Evolutionary conservation across 208 protist species (phyloP), one percentile per base, ranked within the genome.

Genomic region (Phytomonas francai): DNA sequence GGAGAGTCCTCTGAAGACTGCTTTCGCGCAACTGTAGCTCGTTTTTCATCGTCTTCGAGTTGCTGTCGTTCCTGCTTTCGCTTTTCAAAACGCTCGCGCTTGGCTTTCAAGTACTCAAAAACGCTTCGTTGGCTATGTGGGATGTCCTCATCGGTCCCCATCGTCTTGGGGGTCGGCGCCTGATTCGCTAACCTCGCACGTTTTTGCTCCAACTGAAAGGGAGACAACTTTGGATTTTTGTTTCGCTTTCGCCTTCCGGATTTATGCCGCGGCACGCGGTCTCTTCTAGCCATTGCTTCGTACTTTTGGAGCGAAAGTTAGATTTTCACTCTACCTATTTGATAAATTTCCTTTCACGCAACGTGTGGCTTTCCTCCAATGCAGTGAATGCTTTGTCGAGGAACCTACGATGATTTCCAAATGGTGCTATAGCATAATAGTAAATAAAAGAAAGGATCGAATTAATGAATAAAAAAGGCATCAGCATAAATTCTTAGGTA

Each of bases 191-290:
- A 57, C 67, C 84, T 81, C 0, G 57, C 58, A 3, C 85, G 82
- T 77, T 85, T 85, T 65, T 85, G 78, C 67, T 95, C 86, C 0
- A 84, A 83, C 71, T 95, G 89, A 57, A 90, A 95, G 6, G 89
- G 89, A 0, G 89, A 95, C 1, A 95, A 75, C 71, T 95, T 95
- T 7, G 89, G 84, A 56, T 95, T 95, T 63, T 89, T 84, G 76
- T 95, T 95, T 25, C 83, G 74, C 63, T 87, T 83, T 31, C 71
- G 69, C 11, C 68, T 70, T 69, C 85, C 80, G 68, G 80, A 86
- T 78, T 95, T 95, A 68, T 80, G 83, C 19, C 81, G 79, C 59
- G 86, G 82, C 27, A 92, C 87, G 31, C 89, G 86, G 51, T 89
- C 80, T 57, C 89, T 78, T 12, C 81, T 72, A 0, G 89, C 84